Percentiles rank a stretch among this genome's conserved stretches.
Evolutionary conservation across 1,284 basidiomycete species (phyloP).

Genomic region (Cystobasidium sp.): DNA sequence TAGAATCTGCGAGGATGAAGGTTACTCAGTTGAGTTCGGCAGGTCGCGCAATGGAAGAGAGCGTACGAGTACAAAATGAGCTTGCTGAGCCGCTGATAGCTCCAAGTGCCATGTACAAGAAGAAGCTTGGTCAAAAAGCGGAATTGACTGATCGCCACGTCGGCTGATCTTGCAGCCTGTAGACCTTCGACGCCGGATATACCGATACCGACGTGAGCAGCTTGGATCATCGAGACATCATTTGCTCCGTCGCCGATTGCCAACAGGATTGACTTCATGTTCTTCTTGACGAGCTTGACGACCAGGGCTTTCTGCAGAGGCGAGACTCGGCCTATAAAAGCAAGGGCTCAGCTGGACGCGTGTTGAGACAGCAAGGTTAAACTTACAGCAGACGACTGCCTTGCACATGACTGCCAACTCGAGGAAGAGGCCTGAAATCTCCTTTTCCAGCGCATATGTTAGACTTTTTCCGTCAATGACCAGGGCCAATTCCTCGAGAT

Average conservation of each 20-base stretch:
- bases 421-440: conserved; percentile 83
- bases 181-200: conserved; percentile 98
- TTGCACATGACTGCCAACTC: conserved; percentile 98
- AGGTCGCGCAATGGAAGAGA: conserved; percentile 66
- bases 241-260: conserved; percentile 78
- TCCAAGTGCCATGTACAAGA: conserved; percentile 98
- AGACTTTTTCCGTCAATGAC: conserved; percentile 97
- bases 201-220: conserved; percentile 84
- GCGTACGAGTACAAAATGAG: conserved; percentile 69
- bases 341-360: conserved; percentile 18
- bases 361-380: neutral
- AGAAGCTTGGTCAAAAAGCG: conserved; percentile 93
- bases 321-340: conserved; percentile 82
- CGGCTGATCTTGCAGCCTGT: conserved; percentile 94
- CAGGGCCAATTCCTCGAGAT: conserved; percentile 90
- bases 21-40: conserved; percentile 64
- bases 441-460: conserved; percentile 89
- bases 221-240: conserved; percentile 67
- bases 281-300: conserved; percentile 98
- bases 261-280: conserved; percentile 84
- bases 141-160: conserved; percentile 98
- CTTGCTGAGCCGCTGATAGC: conserved; percentile 91
- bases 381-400: conserved; percentile 92
- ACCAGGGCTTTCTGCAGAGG: conserved; percentile 97
- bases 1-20: conserved; percentile 54